Evolutionary conservation across 345 rosid species (phyloP).

Genomic region (Limnanthes douglasii): DNA sequence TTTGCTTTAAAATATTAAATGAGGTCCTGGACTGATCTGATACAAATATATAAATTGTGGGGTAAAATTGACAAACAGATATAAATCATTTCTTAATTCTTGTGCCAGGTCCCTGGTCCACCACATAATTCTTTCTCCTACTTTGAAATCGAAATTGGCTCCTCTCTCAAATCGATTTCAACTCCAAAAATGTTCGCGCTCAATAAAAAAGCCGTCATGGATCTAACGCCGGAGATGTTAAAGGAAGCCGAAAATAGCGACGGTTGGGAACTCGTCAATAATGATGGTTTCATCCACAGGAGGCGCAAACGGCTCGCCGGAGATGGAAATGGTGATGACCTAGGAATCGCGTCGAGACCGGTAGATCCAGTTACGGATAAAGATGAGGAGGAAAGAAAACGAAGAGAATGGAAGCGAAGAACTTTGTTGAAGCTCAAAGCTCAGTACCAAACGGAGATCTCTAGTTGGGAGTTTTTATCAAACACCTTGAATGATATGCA

Average conservation of each 20-base stretch:
- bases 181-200: too few relatives aligned
- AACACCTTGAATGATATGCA: slow-evolving; percentile 35
- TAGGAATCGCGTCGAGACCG: slow-evolving; percentile 5
- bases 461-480: slow-evolving; percentile 51
- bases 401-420: slow-evolving; percentile 26
- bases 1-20: too few relatives aligned
- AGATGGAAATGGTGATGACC: slow-evolving; percentile 8
- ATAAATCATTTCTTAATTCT: too few relatives aligned
- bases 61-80: too few relatives aligned
- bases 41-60: too few relatives aligned
- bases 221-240: too few relatives aligned
- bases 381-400: slow-evolving; percentile 24
- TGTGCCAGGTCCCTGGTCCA: too few relatives aligned
- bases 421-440: slow-evolving; percentile 33
- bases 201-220: too few relatives aligned
- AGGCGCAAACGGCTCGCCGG: slow-evolving; percentile 32
- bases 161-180: too few relatives aligned
- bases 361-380: slow-evolving; percentile 16
- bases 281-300: slow-evolving; percentile 71
- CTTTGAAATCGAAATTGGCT: too few relatives aligned
- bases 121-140: too few relatives aligned
- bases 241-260: slow-evolving; percentile 13
- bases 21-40: too few relatives aligned
- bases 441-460: slow-evolving; percentile 44
- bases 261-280: slow-evolving; percentile 62